Conservation (phyloP, 495 filamentous ascomycete genomes). For the Pyronema domesticum region DNA sequence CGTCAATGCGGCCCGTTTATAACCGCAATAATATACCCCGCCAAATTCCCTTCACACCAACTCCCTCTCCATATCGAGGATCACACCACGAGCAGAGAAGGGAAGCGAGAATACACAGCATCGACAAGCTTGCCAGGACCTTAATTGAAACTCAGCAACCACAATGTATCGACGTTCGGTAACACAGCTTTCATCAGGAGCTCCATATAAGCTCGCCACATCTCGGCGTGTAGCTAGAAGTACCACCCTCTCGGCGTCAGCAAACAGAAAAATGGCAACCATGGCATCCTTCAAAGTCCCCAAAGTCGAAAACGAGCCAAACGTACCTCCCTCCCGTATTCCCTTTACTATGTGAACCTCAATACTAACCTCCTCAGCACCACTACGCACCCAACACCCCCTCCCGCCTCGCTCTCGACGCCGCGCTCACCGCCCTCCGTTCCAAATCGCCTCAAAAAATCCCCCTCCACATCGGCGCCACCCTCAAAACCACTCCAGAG, state of each 20-base stretch:
- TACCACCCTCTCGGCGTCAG: neutral
- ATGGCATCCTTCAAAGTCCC: conserved; percentile 78
- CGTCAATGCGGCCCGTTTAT: too few species aligned
- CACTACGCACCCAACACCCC: conserved; percentile 67
- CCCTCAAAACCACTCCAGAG: conserved; percentile 30
- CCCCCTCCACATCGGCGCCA: conserved; percentile 62
- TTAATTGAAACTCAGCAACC: too few species aligned
- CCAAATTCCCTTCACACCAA: too few species aligned
- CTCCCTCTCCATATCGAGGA: too few species aligned
- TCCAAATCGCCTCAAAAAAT: conserved; percentile 46
- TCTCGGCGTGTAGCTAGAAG: too few species aligned
- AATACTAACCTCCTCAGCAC: conserved; percentile 36
- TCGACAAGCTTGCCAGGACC: too few species aligned
- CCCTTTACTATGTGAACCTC: neutral
- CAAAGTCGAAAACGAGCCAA: conserved; percentile 76
- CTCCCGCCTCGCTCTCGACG: conserved; percentile 54
- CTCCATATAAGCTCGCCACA: too few species aligned
- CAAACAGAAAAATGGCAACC: neutral
- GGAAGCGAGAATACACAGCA: too few species aligned
- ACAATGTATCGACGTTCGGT: too few species aligned
- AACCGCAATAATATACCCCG: too few species aligned
- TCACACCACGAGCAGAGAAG: too few species aligned
- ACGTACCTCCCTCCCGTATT: conserved; percentile 37
- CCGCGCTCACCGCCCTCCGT: conserved; percentile 45
- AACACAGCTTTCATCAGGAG: too few species aligned